Evolutionary conservation across 768 basidiomycete genomes (phyloP).

Genomic region (Lyophyllum shimeji): DNA sequence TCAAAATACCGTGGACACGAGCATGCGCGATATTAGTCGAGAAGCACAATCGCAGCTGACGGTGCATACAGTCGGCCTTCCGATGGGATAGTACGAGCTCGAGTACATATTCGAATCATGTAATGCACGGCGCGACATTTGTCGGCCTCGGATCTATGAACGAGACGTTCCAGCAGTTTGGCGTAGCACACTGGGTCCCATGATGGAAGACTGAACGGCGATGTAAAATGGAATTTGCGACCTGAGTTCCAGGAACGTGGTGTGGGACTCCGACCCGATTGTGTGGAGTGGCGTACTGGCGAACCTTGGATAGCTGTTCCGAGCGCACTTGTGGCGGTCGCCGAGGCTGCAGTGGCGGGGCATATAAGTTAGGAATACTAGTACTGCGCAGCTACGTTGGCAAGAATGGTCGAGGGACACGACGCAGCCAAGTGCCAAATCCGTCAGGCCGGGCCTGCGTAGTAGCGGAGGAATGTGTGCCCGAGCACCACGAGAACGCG

Average conservation of each 20-base stretch:
- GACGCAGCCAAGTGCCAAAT: not conserved
- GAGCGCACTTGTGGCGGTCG: not conserved
- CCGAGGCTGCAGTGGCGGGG: not conserved
- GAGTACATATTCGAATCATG: not conserved
- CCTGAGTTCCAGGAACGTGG: constrained; percentile 2
- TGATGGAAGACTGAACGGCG: not conserved
- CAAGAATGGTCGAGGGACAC: not conserved
- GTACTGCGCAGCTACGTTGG: not conserved
- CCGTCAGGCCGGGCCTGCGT: not conserved
- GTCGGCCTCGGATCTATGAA: not conserved
- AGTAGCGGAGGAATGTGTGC: not conserved
- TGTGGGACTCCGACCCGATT: constrained; percentile 1
- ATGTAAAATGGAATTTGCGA: not conserved
- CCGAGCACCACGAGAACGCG: no score
- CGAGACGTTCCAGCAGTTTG: not conserved
- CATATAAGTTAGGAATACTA: not conserved
- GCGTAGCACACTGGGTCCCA: not conserved
- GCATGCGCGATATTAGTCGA: not conserved
- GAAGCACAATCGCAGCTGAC: not conserved
- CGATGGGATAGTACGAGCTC: not conserved
- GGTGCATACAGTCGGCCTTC: not conserved
- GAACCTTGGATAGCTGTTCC: not conserved
- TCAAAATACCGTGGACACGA: no score
- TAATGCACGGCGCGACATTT: not conserved
- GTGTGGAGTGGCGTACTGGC: not conserved